These are phyloP conservation scores for Gossypium australe DNA, from an alignment of 345 rosid genomes.

Conservation along the genomic window DNA sequence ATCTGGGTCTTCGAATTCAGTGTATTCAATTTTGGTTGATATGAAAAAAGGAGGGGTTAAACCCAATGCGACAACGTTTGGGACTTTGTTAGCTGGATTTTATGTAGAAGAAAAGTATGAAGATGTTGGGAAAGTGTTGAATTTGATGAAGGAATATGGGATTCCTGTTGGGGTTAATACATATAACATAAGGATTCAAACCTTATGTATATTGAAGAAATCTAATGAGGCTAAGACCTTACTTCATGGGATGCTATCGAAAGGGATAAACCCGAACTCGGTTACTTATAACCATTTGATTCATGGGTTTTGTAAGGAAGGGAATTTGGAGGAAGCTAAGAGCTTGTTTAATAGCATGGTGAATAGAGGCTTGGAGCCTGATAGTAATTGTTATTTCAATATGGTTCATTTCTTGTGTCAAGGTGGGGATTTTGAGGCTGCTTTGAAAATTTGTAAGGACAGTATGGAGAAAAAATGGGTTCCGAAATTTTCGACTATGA, in stretches of 20 bases:
- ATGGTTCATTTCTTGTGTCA: slow-evolving; percentile 53
- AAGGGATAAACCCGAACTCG: slow-evolving; percentile 44
- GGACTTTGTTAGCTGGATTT: slow-evolving; percentile 54
- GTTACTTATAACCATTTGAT: slow-evolving; percentile 50
- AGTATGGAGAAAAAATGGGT: slow-evolving; percentile 70
- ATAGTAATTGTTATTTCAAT: slow-evolving; percentile 48
- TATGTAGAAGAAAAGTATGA: slow-evolving; percentile 66
- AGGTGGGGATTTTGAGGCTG: slow-evolving; percentile 59
- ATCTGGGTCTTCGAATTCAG: slow-evolving; percentile 54
- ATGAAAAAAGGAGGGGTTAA: slow-evolving; percentile 60
- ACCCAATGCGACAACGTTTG: slow-evolving; percentile 50
- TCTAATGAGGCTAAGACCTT: slow-evolving; percentile 54
- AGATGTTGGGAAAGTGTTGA: slow-evolving; percentile 63
- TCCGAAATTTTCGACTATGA: slow-evolving; percentile 58
- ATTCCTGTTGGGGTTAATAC: slow-evolving; percentile 33
- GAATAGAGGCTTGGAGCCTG: slow-evolving; percentile 41
- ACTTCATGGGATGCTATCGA: slow-evolving; percentile 48
- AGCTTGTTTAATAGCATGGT: slow-evolving; percentile 55
- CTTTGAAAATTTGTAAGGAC: slow-evolving; percentile 47
- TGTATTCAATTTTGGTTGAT: slow-evolving; percentile 60
- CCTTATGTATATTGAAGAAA: slow-evolving; percentile 59
- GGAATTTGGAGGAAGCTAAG: slow-evolving; percentile 59
- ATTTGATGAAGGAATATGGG: slow-evolving; percentile 50
- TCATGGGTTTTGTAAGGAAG: slow-evolving; percentile 68
- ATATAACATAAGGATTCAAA: slow-evolving; percentile 56